These are phyloP conservation scores for Podospora bellae-mahoneyi DNA, from an alignment of 495 filamentous ascomycete genomes.

Conservation along the genomic window DNA sequence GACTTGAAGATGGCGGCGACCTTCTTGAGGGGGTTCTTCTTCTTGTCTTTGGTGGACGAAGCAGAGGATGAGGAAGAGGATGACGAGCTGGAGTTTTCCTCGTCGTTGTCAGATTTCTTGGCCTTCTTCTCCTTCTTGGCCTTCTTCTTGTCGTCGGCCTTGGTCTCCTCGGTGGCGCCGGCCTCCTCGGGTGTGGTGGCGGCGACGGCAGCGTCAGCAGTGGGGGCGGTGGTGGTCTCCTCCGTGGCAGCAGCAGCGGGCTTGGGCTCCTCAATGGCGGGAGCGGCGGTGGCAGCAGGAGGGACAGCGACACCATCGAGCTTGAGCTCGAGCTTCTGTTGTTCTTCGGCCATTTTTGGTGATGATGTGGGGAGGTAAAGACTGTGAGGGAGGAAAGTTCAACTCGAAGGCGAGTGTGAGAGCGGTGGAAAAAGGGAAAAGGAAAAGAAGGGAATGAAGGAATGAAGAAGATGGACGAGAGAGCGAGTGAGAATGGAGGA, in stretches of 20 bases:
- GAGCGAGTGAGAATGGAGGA: neutral
- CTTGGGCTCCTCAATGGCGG: neutral
- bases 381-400: neutral
- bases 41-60: neutral
- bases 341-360: neutral
- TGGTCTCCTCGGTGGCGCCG: neutral
- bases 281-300: neutral
- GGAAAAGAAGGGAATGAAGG: neutral
- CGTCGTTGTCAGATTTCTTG: neutral
- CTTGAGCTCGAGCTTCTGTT: slow-evolving; percentile 1
- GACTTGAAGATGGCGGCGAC: neutral
- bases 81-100: neutral
- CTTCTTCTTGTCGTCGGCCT: neutral
- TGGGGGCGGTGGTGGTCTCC: neutral
- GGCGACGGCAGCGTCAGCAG: neutral
- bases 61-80: neutral
- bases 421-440: neutral
- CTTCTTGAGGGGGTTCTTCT: slow-evolving; percentile 7
- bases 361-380: neutral
- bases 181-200: neutral
- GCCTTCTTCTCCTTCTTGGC: slow-evolving; percentile 4
- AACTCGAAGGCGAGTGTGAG: neutral
- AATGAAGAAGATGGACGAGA: neutral
- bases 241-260: neutral
- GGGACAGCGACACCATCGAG: neutral